Evolutionary conservation across 805 yeast species (phyloP).

Genomic region (Myxozyma kluyveri): DNA sequence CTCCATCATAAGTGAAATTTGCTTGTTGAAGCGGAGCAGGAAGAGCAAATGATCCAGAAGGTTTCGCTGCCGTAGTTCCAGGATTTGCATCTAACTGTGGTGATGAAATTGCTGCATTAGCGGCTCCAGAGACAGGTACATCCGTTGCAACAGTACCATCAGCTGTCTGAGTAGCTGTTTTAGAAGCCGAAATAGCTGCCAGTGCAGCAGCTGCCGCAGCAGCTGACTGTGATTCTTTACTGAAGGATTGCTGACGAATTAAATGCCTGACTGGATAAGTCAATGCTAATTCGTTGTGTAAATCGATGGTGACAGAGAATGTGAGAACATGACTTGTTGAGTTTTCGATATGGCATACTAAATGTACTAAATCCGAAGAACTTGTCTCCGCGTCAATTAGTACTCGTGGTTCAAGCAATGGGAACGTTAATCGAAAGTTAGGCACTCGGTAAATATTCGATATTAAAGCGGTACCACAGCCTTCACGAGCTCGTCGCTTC

Average conservation of each 20-base stretch:
- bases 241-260: constrained; percentile 20
- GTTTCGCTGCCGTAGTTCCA: not conserved
- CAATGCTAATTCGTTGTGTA: constrained; percentile 36
- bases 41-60: not conserved
- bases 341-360: constrained; percentile 62
- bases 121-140: not conserved
- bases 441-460: constrained; percentile 29
- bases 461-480: not conserved
- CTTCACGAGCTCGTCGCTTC: constrained; percentile 30
- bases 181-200: constrained; percentile 5
- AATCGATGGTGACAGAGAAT: constrained; percentile 51
- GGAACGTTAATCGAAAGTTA: constrained; percentile 54
- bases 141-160: not conserved
- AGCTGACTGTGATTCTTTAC: constrained; percentile 5
- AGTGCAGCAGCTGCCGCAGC: not conserved
- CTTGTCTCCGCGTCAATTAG: constrained; percentile 42
- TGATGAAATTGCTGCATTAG: too few species aligned
- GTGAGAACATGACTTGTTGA: constrained; percentile 70
- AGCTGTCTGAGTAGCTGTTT: not conserved
- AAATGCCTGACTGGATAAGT: constrained; percentile 26
- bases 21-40: constrained; percentile 15
- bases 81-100: constrained; percentile 2
- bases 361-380: constrained; percentile 33
- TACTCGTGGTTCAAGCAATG: constrained; percentile 69
- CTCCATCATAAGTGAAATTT: constrained; percentile 43